Percentiles rank a stretch among this genome's conserved stretches.
phyloP scores from a whole-genome alignment of 768 basidiomycete genomes.

The Suillus sp. region DNA sequence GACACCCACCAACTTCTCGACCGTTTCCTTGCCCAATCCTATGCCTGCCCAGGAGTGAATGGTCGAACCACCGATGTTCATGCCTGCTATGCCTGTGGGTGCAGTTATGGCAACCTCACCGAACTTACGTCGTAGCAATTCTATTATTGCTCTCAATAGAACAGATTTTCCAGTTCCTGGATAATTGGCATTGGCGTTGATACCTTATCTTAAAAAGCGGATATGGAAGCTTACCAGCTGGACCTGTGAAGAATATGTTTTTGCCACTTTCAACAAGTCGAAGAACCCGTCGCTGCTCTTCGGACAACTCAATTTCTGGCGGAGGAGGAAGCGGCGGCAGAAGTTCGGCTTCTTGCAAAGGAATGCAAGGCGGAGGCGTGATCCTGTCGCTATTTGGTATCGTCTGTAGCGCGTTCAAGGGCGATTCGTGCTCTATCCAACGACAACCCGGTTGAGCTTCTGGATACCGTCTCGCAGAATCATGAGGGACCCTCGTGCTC shows the following conservation, averaged over 20 bases:
- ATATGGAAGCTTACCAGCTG: conserved; percentile 52
- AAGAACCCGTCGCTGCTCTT: conserved; percentile 46
- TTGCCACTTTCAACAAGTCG: conserved; percentile 50
- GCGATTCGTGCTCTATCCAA: conserved; percentile 6
- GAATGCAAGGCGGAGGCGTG: conserved; percentile 1
- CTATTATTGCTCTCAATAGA: conserved; percentile 63
- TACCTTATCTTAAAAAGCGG: conserved; percentile 3
- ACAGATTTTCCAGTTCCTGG: conserved; percentile 74
- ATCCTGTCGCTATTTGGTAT: not conserved
- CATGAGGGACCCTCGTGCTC: not conserved
- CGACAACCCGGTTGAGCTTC: not conserved
- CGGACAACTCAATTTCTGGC: conserved; percentile 29
- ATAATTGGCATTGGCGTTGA: not conserved
- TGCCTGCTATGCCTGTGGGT: conserved; percentile 63
- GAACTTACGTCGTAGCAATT: conserved; percentile 34
- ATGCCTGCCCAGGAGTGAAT: conserved; percentile 71
- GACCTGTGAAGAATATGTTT: conserved; percentile 76
- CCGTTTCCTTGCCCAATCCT: conserved; percentile 54
- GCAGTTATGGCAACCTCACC: conserved; percentile 60
- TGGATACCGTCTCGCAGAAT: not conserved
- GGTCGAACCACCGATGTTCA: conserved; percentile 72
- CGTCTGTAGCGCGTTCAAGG: not conserved
- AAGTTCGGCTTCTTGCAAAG: not conserved
- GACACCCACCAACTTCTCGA: conserved; percentile 42
- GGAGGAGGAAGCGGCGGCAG: conserved; percentile 11